A percentile compares a stretch with the other conserved stretches of the same genome.
These are phyloP conservation scores for Dictyostelium capitatum DNA, from an alignment of 78 protist genomes.

Conservation along the genomic window DNA sequence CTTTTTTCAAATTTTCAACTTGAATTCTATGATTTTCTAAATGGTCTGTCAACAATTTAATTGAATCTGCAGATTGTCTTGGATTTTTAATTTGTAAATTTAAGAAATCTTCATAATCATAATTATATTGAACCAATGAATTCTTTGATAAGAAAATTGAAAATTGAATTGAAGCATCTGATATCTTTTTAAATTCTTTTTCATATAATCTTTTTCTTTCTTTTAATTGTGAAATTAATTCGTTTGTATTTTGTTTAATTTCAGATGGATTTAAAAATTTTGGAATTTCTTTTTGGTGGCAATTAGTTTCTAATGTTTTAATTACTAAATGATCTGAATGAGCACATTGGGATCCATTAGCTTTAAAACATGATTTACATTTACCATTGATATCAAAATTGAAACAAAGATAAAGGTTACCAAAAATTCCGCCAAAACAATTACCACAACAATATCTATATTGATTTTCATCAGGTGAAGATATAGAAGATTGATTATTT, in stretches of 20 bases:
- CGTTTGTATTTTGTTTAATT: neutral
- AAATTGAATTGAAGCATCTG: neutral
- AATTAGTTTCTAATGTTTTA: neutral
- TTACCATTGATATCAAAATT: conserved; percentile 9
- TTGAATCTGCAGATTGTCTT: neutral
- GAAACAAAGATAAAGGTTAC: neutral
- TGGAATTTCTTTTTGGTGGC: neutral
- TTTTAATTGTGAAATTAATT: conserved; percentile 15
- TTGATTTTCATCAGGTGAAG: neutral
- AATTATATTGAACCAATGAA: neutral
- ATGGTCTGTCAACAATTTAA: neutral
- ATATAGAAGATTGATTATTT: neutral
- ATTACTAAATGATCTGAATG: conserved; percentile 15
- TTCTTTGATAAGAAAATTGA: conserved; percentile 1
- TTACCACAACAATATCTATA: conserved; percentile 14
- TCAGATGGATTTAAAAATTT: neutral
- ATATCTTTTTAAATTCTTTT: conserved; percentile 1
- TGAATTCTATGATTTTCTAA: neutral
- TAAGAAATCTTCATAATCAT: neutral
- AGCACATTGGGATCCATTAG: neutral
- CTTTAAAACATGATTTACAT: conserved; percentile 4
- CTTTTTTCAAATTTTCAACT: neutral
- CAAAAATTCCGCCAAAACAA: conserved; percentile 11
- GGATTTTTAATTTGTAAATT: neutral
- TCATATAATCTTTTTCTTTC: neutral